Base-by-base conservation (phyloP, 345 rosid species). In the Theobroma cacao region DNA sequence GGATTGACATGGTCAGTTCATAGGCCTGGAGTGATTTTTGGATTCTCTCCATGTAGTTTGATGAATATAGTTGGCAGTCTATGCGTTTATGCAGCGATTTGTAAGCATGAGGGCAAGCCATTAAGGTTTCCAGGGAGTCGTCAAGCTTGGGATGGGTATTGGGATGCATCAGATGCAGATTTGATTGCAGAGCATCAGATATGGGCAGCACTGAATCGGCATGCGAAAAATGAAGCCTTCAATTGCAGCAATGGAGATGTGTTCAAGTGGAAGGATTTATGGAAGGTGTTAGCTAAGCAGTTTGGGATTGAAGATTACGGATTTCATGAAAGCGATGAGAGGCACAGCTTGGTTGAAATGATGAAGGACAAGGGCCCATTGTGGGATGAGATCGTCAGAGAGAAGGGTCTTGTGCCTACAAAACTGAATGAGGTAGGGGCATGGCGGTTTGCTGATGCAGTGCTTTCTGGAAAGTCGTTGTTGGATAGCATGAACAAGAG, bases 1-100 rank as follows among this genome's bases (percentile, higher is more conserved):
- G 84, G 85, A 1, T 36, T 85, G 82, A 83, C 88, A 7, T 87
- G 88, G 90, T 87, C 90, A 14, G 73, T 85, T 17, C 84, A 85
- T 69, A 78, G 90, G 52, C 90, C 90, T 0, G 88, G 81, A 47
- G 3, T 24, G 43, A 83, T 87, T 24, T 87, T 79, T 15, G 88
- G 88, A 38, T 82, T 85, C 26, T 87, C 88, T 0, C 86, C 82
- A 2, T 81, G 71, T 43, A 81, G 88, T 64, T 24, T 80, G 69
- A 85, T 80, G 83, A 87, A 87, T 43, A 31, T 87, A 0, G 62
- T 87, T 2, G 85, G 80, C 1, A 70, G 78, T 1, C 50, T 87
- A 7, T 81, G 85, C 34, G 81, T 83, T 24, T 87, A 87, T 48
- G 90, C 90, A 1, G 80, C 85, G 0, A 87, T 85, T 50, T 85